Percentiles rank a stretch among this genome's conserved stretches.
Conservation (phyloP, 352 stramenopile genomes). For the Achlya hypogyna region DNA sequence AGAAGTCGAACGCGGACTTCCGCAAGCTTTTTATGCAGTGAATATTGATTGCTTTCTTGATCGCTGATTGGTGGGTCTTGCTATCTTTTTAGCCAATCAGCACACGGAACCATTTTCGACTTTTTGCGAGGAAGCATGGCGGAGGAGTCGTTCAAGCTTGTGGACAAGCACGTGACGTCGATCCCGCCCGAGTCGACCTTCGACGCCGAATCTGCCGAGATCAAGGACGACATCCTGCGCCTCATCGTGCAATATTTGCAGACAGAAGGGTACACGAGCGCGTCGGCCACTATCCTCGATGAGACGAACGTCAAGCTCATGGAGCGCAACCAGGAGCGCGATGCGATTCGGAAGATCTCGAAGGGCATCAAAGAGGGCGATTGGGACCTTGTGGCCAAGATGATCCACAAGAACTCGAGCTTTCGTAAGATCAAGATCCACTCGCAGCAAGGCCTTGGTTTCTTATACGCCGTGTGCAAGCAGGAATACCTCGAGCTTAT, state of each 20-base stretch:
- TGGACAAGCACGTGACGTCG: constrained; percentile 75
- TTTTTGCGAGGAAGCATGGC: neutral
- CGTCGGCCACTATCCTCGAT: constrained; percentile 79
- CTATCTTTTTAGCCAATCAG: neutral
- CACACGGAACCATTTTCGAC: neutral
- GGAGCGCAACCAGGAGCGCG: constrained; percentile 57
- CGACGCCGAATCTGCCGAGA: constrained; percentile 53
- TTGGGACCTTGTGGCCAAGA: constrained; percentile 78
- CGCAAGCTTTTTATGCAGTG: constrained; percentile 5
- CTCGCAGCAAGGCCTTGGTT: constrained; percentile 55
- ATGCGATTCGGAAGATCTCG: constrained; percentile 60
- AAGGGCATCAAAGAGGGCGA: constrained; percentile 74
- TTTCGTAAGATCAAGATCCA: constrained; percentile 41
- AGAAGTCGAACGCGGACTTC: constrained; percentile 17
- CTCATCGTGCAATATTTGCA: constrained; percentile 85
- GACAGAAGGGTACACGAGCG: constrained; percentile 66
- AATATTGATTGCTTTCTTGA: no score
- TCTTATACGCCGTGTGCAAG: constrained; percentile 83
- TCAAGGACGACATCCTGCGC: constrained; percentile 72
- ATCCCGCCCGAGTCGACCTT: constrained; percentile 77
- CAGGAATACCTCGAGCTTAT: constrained; percentile 86
- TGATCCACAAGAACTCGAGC: constrained; percentile 72
- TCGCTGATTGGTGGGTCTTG: neutral
- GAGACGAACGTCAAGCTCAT: constrained; percentile 79
- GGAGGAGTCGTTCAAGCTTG: constrained; percentile 21